Base-by-base conservation (phyloP, 2,329 filamentous ascomycete genomes). In the Colletotrichum noveboracense region DNA sequence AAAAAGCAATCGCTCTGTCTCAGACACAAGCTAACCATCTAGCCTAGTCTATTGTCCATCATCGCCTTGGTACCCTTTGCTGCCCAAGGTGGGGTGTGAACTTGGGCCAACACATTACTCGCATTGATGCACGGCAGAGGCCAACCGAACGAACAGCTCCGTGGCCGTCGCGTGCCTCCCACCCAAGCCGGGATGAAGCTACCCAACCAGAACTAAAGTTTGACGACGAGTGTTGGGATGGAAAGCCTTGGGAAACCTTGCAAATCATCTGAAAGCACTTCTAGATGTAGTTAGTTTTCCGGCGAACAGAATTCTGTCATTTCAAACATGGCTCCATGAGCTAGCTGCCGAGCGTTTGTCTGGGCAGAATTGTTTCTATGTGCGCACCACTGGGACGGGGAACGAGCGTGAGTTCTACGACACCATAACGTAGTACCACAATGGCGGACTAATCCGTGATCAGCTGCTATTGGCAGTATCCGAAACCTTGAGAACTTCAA, bases 1-100 rank as follows among this genome's bases (percentile, higher is more conserved):
- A 12, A 7, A 1, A 10, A 7, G 43, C 3, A n/a, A 48, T 48
- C n/a, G 0, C 2, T 48, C 3, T 6, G 4, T 2, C 43, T 48
- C 43, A 21, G 43, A 48, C 43, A 7, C n/a, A 12, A 48, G 0
- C 43, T 21, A 21, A 1, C 0, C 10, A 48, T 48, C 43, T 48
- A 13, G 43, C 2, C 10, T 48, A 21, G n/a, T 1, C 2, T 1
- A 12, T 48, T 13, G 7, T 0, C 14, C 24, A 18, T 18, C 13
- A 58, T 58, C 1, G 4, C 26, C 6, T 16, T 0, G 13, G 16
- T 58, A 3, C 21, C 1, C 55, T 58, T 28, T 58, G 13, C 55
- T 58, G 16, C 55, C 55, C 55, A 28, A 58, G 21, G 16, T 18
- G 55, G 55, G 26, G 55, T 58, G 21, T 1, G 4, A 18, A 58